Base-by-base conservation (phyloP, 257 asterid species). In the Ophiorrhiza pumila region DNA sequence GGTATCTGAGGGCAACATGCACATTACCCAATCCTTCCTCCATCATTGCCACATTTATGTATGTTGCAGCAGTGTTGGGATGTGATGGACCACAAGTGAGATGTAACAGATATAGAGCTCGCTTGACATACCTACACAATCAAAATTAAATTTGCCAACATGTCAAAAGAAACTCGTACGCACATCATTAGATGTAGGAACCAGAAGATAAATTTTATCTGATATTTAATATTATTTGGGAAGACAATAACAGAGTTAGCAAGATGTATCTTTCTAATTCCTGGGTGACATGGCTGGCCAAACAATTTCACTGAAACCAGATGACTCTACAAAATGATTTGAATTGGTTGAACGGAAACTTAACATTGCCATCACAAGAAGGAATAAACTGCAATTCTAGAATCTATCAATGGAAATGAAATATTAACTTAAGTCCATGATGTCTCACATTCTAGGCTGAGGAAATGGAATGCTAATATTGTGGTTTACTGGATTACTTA, bases 21-120 rank as follows among this genome's bases (percentile, higher is more conserved):
- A 92, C 97, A 81, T 92, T 92, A 53, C 97, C 97, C 71, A 92
- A 83, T 42, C 97, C 97, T 84, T 92, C 97, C 82, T 92, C 97
- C 97, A 90, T 92, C 97, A 92, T 91, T 58, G 97, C 97, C 63
- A 91, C 97, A 85, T 91, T 91, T 77, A 91, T 91, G 83, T 91
- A 91, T 74, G 97, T 92, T 39, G 97, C 97, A 81, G 96, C 97
- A 80, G 97, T 92, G 85, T 92, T 92, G 70, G 97, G 97, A 80
- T 92, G 97, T 65, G 97, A 92, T 75, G 96, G 96, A 62, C 97
- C 96, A 76, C 97, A 92, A 3, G 96, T 92, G 76, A 92, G 96
- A 78, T 92, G 97, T 67, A 92, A 74, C 74, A 92, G 83, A 82
- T 92, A 92, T 78, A 90, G 73, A 43, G 97, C 97, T 77, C 97